Conservation (phyloP, 2,329 filamentous ascomycete genomes). For the Anisogramma anomala region DNA sequence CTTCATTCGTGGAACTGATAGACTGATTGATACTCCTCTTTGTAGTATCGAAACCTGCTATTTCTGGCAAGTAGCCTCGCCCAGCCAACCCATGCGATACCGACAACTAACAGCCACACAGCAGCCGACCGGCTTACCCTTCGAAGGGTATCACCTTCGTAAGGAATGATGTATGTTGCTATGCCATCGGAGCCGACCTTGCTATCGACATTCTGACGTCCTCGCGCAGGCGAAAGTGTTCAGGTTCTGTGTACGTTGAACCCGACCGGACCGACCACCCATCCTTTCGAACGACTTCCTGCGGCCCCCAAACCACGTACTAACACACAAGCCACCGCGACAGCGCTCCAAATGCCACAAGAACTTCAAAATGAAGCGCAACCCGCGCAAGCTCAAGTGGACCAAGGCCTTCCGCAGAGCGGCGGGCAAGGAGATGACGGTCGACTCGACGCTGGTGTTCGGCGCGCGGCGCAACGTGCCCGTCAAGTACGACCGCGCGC, state of each 20-base stretch:
- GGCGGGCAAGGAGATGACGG: conserved; percentile 77
- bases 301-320: background rate
- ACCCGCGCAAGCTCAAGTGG: conserved; percentile 88
- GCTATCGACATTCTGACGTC: background rate
- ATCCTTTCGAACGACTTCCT: background rate
- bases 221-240: conserved; percentile 39
- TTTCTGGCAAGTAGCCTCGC: conserved; percentile 41
- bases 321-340: background rate
- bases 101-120: conserved; percentile 7
- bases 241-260: conserved; percentile 42
- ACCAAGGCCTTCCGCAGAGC: conserved; percentile 81
- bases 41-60: conserved; percentile 52
- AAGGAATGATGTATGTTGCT: conserved; percentile 41
- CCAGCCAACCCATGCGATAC: background rate
- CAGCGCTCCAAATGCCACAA: conserved; percentile 53
- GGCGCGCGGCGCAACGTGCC: conserved; percentile 87
- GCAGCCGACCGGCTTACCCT: conserved; percentile 50
- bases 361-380: conserved; percentile 89
- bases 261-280: background rate
- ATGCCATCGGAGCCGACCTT: background rate
- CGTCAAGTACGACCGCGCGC: conserved; percentile 88
- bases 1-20: background rate
- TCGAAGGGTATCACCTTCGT: conserved; percentile 57
- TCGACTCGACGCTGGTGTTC: conserved; percentile 89
- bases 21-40: background rate